A percentile compares a stretch with the other conserved stretches of the same genome.
Evolutionary conservation across 192 early-diverging fungal genomes (phyloP).

Genomic region (Coemansia guatemalensis): DNA sequence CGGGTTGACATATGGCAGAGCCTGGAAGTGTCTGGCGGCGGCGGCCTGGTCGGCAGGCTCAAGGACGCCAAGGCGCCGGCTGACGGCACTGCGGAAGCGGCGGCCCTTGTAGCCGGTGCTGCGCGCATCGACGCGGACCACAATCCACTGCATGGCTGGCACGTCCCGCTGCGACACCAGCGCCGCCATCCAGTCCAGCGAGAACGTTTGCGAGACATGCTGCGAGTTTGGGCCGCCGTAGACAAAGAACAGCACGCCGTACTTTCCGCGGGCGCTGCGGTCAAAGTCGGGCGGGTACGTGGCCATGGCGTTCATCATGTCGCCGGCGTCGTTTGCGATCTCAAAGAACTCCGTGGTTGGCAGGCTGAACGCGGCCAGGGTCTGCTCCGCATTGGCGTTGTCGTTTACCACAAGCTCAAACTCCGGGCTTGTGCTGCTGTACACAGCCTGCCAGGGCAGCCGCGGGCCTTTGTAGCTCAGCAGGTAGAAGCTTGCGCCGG

Average conservation of each 20-base stretch:
- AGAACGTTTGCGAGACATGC: conserved; percentile 63
- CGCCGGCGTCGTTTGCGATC: conserved; percentile 49
- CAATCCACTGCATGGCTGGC: conserved; percentile 63
- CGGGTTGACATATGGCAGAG: conserved; percentile 75
- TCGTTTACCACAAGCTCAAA: conserved; percentile 61
- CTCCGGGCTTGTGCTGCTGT: conserved; percentile 52
- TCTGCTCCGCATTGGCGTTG: conserved; percentile 54
- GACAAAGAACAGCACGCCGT: conserved; percentile 86
- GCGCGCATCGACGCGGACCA: conserved; percentile 80
- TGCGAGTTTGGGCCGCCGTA: conserved; percentile 94
- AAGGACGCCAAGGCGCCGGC: conserved; percentile 72
- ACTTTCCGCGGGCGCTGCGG: conserved; percentile 58
- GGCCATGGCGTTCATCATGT: conserved; percentile 77
- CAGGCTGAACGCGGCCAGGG: conserved; percentile 59
- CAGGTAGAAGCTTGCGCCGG: conserved; percentile 67
- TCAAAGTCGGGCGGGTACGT: conserved; percentile 82
- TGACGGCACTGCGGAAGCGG: conserved; percentile 71
- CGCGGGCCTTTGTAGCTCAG: conserved; percentile 83
- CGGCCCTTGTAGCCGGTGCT: conserved; percentile 89
- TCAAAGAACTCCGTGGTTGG: conserved; percentile 56
- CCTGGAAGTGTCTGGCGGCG: conserved; percentile 69
- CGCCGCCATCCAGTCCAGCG: conserved; percentile 71
- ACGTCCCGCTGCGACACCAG: conserved; percentile 58
- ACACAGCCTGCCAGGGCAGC: conserved; percentile 74
- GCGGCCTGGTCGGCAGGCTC: conserved; percentile 88